Conservation (phyloP, 768 basidiomycete genomes). For the Naganishia onofrii region DNA sequence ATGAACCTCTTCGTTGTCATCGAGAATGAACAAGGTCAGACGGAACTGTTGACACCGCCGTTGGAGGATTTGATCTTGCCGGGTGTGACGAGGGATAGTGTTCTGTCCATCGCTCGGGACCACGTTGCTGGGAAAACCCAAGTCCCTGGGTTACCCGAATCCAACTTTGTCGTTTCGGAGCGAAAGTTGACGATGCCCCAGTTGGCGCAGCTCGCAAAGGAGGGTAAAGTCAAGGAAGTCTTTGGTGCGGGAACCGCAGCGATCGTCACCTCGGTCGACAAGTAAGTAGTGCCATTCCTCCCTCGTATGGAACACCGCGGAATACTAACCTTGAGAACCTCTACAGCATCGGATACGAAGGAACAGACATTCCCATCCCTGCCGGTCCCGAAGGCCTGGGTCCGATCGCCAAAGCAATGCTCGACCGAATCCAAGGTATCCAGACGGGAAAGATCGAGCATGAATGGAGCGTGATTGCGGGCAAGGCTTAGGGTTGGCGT, state of each 20-base stretch:
- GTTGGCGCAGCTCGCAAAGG: slow-evolving; percentile 56
- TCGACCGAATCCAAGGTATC: slow-evolving; percentile 70
- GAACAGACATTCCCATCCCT: slow-evolving; percentile 61
- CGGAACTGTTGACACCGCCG: slow-evolving; percentile 80
- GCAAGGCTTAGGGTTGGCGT: background rate
- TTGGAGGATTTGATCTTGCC: slow-evolving; percentile 89
- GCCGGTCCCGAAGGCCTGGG: slow-evolving; percentile 74
- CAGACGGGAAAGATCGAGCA: slow-evolving; percentile 70
- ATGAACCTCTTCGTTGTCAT: slow-evolving; percentile 80
- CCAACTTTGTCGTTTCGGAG: slow-evolving; percentile 60
- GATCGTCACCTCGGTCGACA: slow-evolving; percentile 49
- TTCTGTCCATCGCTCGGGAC: slow-evolving; percentile 67
- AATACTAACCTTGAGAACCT: too few species aligned
- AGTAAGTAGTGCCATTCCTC: slow-evolving; percentile 36
- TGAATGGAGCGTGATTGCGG: slow-evolving; percentile 64
- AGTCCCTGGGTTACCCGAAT: slow-evolving; percentile 55
- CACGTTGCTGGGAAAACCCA: slow-evolving; percentile 57
- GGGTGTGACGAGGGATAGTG: slow-evolving; percentile 66
- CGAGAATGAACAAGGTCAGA: slow-evolving; percentile 59
- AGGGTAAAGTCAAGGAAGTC: slow-evolving; percentile 72
- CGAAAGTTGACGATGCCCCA: slow-evolving; percentile 62
- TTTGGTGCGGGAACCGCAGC: slow-evolving; percentile 77
- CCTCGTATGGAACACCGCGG: too few species aligned
- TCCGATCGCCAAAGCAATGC: slow-evolving; percentile 68
- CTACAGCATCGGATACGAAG: slow-evolving; percentile 61